A percentile compares a stretch with the other conserved stretches of the same genome.
Conservation (phyloP, 345 rosid genomes). For the Euclidium syriacum region DNA sequence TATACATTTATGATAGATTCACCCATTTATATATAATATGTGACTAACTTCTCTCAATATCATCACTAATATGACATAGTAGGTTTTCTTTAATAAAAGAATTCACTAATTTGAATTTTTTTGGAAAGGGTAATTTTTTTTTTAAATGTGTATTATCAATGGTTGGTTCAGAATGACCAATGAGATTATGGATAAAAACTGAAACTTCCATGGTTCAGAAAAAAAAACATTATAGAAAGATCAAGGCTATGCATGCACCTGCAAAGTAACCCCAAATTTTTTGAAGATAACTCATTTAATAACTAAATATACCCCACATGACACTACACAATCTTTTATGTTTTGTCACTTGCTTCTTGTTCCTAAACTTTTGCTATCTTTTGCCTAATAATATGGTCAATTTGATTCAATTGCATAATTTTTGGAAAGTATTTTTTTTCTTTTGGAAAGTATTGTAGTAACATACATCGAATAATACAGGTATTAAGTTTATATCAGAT, state of each 20-base stretch:
- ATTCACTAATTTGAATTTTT: too few relatives aligned
- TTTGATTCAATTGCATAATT: not conserved
- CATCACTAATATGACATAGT: too few relatives aligned
- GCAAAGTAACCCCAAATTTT: constrained; percentile 18
- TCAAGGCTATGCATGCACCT: constrained; percentile 29
- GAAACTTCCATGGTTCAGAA: too few relatives aligned
- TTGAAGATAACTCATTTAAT: constrained; percentile 6
- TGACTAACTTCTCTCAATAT: not conserved
- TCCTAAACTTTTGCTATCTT: constrained; percentile 25
- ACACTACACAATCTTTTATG: constrained; percentile 8
- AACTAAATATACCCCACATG: constrained; percentile 16
- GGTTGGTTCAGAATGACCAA: too few relatives aligned
- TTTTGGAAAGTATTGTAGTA: constrained; percentile 1
- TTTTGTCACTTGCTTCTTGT: constrained; percentile 32
- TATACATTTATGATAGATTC: not conserved
- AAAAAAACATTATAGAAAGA: constrained; percentile 6
- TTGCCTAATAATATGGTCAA: constrained; percentile 10
- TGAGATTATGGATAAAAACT: too few relatives aligned
- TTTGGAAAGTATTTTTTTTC: not conserved
- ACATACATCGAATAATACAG: not conserved
- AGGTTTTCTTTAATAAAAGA: too few relatives aligned
- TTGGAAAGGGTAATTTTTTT: too few relatives aligned
- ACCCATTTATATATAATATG: not conserved
- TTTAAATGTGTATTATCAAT: too few relatives aligned
- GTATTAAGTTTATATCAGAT: not conserved